Percentiles rank a stretch among this genome's conserved stretches.
Evolutionary conservation across 2,329 filamentous ascomycete species (phyloP).

Genomic region (Penicillium sp.): DNA sequence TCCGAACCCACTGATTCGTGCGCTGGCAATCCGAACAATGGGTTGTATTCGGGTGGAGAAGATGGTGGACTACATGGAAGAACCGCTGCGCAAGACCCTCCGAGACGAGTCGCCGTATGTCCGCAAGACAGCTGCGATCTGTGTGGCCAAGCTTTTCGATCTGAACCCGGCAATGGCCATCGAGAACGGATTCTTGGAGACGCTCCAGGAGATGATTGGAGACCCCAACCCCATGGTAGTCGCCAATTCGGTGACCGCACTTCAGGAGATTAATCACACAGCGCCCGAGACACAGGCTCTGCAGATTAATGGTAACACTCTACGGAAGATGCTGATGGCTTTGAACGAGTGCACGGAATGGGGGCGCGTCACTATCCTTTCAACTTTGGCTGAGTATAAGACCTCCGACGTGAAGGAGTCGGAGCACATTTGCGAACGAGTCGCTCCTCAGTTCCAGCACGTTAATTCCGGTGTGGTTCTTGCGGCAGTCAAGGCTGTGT

Average conservation of each 20-base stretch:
- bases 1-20: conserved; percentile 91
- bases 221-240: conserved; percentile 99
- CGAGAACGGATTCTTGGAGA: conserved; percentile 94
- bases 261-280: conserved; percentile 86
- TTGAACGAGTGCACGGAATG: conserved; percentile 98
- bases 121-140: conserved; percentile 95
- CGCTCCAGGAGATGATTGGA: conserved; percentile 89
- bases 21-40: conserved; percentile 95
- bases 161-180: conserved; percentile 89
- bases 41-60: conserved; percentile 97
- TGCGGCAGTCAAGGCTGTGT: conserved; percentile 96
- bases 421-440: conserved; percentile 96
- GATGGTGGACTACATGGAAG: conserved; percentile 99
- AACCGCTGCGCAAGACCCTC: conserved; percentile 91
- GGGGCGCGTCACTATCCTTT: conserved; percentile 91
- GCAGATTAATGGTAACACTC: conserved; percentile 73
- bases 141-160: conserved; percentile 96
- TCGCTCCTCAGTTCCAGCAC: conserved; percentile 95
- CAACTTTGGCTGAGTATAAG: conserved; percentile 84
- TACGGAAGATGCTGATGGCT: conserved; percentile 96
- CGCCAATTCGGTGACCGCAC: conserved; percentile 90
- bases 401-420: conserved; percentile 89
- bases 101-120: conserved; percentile 98
- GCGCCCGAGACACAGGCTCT: conserved; percentile 88
- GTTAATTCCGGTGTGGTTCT: conserved; percentile 96